These are phyloP conservation scores for Podospora fimiseda DNA, from an alignment of 495 filamentous ascomycete genomes.

Conservation along the genomic window DNA sequence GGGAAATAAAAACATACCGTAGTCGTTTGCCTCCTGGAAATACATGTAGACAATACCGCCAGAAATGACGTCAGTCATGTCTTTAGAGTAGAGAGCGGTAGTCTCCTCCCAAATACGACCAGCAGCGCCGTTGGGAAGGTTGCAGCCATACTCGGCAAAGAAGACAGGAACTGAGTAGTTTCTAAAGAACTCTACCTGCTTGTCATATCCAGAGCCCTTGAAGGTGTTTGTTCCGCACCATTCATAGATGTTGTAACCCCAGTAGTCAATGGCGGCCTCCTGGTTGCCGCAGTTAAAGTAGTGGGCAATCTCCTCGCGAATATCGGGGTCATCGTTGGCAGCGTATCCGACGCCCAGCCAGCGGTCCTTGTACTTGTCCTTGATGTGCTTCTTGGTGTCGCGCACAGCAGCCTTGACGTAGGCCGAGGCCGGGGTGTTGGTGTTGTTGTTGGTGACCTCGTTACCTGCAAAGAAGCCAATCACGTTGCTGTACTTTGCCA, in stretches of 20 bases:
- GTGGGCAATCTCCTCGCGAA: slow-evolving; percentile 69
- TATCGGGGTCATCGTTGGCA: slow-evolving; percentile 79
- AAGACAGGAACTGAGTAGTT: slow-evolving; percentile 89
- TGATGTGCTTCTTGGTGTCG: slow-evolving; percentile 91
- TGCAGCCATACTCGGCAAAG: slow-evolving; percentile 98
- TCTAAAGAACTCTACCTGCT: slow-evolving; percentile 72
- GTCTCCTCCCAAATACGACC: slow-evolving; percentile 84
- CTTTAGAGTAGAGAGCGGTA: slow-evolving; percentile 64
- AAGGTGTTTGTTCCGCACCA: slow-evolving; percentile 87
- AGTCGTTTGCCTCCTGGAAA: slow-evolving; percentile 86
- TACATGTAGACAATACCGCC: slow-evolving; percentile 98
- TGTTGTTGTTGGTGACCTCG: slow-evolving; percentile 80
- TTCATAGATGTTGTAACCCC: slow-evolving; percentile 98
- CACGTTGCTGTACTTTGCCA: slow-evolving; percentile 74
- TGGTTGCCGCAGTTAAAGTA: slow-evolving; percentile 85
- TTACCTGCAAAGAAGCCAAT: slow-evolving; percentile 97
- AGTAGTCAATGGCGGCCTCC: slow-evolving; percentile 75
- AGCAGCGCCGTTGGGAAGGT: slow-evolving; percentile 48
- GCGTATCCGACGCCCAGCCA: slow-evolving; percentile 89
- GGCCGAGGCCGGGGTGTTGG: slow-evolving; percentile 78
- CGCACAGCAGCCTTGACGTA: slow-evolving; percentile 96
- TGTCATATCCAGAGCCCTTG: slow-evolving; percentile 65
- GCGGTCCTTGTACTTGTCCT: slow-evolving; percentile 59
- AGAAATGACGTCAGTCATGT: slow-evolving; percentile 83
- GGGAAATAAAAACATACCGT: slow-evolving; percentile 45